phyloP scores from a whole-genome alignment of 768 basidiomycete genomes.

The Antrodiella citrinella region DNA sequence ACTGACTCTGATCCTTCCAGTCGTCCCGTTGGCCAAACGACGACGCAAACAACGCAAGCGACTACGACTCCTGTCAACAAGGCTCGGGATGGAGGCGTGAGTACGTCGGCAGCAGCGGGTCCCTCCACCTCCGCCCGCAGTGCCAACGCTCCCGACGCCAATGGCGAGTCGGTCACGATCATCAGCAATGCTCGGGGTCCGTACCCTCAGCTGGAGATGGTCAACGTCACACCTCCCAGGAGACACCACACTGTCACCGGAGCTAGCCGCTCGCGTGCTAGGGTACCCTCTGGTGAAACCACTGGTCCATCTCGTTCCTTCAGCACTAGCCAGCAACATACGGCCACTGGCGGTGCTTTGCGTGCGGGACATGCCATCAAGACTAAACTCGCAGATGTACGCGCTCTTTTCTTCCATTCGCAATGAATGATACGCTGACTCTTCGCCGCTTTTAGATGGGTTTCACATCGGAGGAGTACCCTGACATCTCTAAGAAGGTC shows the following conservation, averaged over 20 bases:
- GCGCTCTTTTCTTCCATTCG: conserved; percentile 18
- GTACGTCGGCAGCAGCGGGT: neutral
- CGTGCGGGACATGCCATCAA: conserved; percentile 34
- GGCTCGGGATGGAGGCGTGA: too few species aligned
- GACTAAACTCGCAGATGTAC: conserved; percentile 55
- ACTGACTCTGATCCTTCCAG: too few species aligned
- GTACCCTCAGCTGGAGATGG: conserved; percentile 58
- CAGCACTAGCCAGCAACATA: conserved; percentile 24
- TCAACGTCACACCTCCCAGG: conserved; percentile 47
- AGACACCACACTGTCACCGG: conserved; percentile 33
- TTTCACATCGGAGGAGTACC: conserved; percentile 52
- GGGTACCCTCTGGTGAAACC: conserved; percentile 4
- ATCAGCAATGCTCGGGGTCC: conserved; percentile 55
- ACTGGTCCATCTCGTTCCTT: conserved; percentile 17
- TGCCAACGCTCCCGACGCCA: too few species aligned
- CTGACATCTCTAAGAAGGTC: conserved; percentile 45
- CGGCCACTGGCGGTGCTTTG: neutral
- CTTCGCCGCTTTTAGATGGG: conserved; percentile 47
- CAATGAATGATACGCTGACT: neutral
- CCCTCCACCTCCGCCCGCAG: neutral
- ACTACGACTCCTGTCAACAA: conserved; percentile 1
- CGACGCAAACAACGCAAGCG: conserved; percentile 2
- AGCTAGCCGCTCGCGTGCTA: neutral
- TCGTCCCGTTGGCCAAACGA: conserved; percentile 17
- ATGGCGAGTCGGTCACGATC: conserved; percentile 25